phyloP scores from a whole-genome alignment of 2,329 filamentous ascomycete species.

The Penicillium fuscoglaucum region DNA sequence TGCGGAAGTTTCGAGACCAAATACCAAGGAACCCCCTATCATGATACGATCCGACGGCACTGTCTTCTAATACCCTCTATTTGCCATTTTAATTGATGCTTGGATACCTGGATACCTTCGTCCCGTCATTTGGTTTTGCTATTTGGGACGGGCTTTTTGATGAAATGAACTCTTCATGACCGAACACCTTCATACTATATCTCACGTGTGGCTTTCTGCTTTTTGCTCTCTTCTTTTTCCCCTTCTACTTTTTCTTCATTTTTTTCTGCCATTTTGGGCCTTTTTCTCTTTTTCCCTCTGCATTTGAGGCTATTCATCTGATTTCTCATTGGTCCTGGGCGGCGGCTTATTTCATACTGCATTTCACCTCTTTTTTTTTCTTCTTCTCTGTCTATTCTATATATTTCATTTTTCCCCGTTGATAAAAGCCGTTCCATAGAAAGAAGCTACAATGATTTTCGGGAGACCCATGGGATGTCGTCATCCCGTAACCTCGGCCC shows the following conservation, averaged over 20 bases:
- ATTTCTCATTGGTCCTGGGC: background rate
- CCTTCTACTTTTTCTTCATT: background rate
- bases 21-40: constrained; percentile 94
- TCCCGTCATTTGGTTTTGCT: constrained; percentile 4
- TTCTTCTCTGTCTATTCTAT: background rate
- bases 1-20: constrained; percentile 90
- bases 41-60: constrained; percentile 96
- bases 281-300: constrained; percentile 1
- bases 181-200: constrained; percentile 6
- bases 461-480: constrained; percentile 15
- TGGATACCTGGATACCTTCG: constrained; percentile 27
- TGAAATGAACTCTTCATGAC: constrained; percentile 26
- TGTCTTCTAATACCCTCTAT: constrained; percentile 67
- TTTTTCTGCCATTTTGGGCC: constrained; percentile 8
- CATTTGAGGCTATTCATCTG: background rate
- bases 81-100: constrained; percentile 25
- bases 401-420: background rate
- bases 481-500: constrained; percentile 18
- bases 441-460: constrained; percentile 1
- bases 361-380: background rate
- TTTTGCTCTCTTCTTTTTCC: background rate
- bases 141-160: constrained; percentile 28
- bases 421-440: constrained; percentile 3
- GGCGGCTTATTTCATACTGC: background rate
- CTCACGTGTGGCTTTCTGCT: constrained; percentile 5